Evolutionary conservation across 2,329 filamentous ascomycete species (phyloP), one percentile per base, ranked within the genome.

Genomic region (Cryphonectria parasitica): DNA sequence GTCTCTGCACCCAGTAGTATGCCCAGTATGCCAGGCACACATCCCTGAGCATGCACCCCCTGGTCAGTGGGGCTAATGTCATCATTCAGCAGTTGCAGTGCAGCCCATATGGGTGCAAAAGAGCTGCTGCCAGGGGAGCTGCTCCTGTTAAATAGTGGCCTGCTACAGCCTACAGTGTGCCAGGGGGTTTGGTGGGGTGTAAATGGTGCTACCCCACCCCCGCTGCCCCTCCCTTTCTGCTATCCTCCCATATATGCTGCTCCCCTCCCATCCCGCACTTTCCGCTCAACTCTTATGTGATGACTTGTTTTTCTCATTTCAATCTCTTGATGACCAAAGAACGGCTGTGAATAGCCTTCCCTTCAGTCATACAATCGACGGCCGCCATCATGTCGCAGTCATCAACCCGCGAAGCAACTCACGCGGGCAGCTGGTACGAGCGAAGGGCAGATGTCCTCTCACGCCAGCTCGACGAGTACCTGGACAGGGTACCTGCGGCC

Each of bases 361-460:
- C 45, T 49, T 19, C 15, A 58, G 25, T 31, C 28, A 58, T 58
- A 13, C 17, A 5, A 58, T 31, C 7, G 28, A 31, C 28, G 28
- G 25, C 25, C 11, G 15, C 19, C 15, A 61, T 11, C 70, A 80
- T 80, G 78, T 74, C 72, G 69, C 75, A 75, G 52, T 76, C 73
- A 66, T 79, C 78, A 58, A 80, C 76, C 3, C 81, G 86, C 68
- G 81, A 83, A 61, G 91, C 94, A 28, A 89, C 86, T 69, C 96
- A 98, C 79, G 94, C 95, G 31, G 92, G 93, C 54, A 91, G 90
- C 25, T 99, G 96, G 96, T 99, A 99, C 79, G 86, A 90, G 8
- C 86, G 86, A 64, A 85, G 89, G 71, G 82, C 86, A 7, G 78
- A 79, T 1, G 80, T 81, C n/a, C 88, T 98, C 66, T 87, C 87